phyloP scores from a whole-genome alignment of 805 yeast species.

The Pichia heedii region DNA sequence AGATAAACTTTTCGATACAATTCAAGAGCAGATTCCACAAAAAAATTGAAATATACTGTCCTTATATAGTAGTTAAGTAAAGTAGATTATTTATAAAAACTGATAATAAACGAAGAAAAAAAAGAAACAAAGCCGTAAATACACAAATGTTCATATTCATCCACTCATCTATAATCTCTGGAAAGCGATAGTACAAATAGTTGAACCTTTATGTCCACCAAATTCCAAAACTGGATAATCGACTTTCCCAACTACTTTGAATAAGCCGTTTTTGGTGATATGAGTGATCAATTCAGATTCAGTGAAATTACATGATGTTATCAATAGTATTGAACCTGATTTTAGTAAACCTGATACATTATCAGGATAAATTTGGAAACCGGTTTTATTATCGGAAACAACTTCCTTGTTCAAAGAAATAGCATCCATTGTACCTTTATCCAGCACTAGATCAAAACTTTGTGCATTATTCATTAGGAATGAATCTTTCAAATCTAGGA shows the following conservation, averaged over 20 bases:
- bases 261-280: conserved; percentile 33
- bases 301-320: conserved; percentile 94
- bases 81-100: too few relatives aligned
- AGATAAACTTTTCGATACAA: conserved; percentile 44
- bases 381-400: conserved; percentile 37
- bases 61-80: not conserved
- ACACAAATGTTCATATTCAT: too few relatives aligned
- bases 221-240: conserved; percentile 77
- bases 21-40: conserved; percentile 29
- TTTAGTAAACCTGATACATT: conserved; percentile 51
- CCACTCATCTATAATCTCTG: conserved; percentile 22
- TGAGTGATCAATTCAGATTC: conserved; percentile 59
- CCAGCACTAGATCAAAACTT: conserved; percentile 67
- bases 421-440: conserved; percentile 96
- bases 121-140: too few relatives aligned
- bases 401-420: conserved; percentile 70
- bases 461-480: conserved; percentile 25
- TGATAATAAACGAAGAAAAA: too few relatives aligned
- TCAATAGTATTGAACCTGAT: conserved; percentile 50
- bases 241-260: conserved; percentile 56
- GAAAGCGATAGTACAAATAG: conserved; percentile 84
- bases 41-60: conserved; percentile 5
- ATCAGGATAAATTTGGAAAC: conserved; percentile 52
- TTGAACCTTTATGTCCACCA: conserved; percentile 83
- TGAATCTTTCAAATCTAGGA: conserved; percentile 35